Evolutionary conservation across 2,329 filamentous ascomycete genomes (phyloP), one percentile per base, ranked within the genome.

Genomic region (Colletotrichum somersetense): DNA sequence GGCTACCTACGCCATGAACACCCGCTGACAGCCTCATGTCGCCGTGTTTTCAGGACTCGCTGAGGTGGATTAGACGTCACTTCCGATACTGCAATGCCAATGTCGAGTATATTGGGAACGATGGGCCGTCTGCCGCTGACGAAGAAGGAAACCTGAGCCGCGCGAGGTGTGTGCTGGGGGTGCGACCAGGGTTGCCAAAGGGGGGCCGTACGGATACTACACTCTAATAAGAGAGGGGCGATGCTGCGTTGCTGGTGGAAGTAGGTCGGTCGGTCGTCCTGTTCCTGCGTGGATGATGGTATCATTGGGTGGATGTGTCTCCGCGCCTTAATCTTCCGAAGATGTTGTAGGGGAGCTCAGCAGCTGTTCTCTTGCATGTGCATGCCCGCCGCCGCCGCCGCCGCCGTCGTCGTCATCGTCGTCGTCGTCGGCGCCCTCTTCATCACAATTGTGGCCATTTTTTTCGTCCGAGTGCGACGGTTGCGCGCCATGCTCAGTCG

Each of bases 171-270:
- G 59, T 50, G 46, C 20, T 48, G 46, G 57, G 64, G 44, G 33
- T 23, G 44, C 55, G 38, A 14, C 59, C 58, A 64, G 67, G 48
- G 11, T 23, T 58, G 53, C 38, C 66, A n/a, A 53, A 63, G 42
- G 52, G 26, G 52, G 26, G 50, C 50, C 50, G 23, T 55, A 38
- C 46, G 30, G 46, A 62, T 40, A 59, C 58, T 58, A 62, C 53
- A 52, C 58, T 38, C n/a, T 61, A 66, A 64, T 65, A 69, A 69
- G 69, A 65, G 69, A 72, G 69, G 69, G 69, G 66, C 69, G 69
- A 72, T 72, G 69, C 48, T 65, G 69, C 69, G 69, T 50, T 72
- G 46, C 66, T 48, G 69, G 69, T 72, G 69, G 59, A 48, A 16
- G 58, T 53, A 48, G 11, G 20, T 48, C 42, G 59, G 44, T 58